Percentiles rank a stretch among this genome's conserved stretches.
phyloP scores from a whole-genome alignment of 768 basidiomycete species.

The Amanita molliuscula region DNA sequence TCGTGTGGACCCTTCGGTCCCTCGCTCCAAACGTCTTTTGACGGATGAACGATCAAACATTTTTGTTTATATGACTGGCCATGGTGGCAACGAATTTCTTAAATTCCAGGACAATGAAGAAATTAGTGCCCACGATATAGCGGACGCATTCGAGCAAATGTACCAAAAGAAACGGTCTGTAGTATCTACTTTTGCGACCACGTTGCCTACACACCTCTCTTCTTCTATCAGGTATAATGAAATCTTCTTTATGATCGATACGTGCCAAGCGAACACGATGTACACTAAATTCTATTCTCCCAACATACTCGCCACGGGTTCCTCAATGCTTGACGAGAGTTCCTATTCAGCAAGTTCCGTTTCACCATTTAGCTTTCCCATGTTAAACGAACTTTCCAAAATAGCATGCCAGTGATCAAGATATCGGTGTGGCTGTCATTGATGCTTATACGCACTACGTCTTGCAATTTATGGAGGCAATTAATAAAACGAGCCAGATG shows the following conservation, averaged over 20 bases:
- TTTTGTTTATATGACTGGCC: constrained; percentile 97
- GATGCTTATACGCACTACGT: constrained; percentile 92
- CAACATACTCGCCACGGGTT: constrained; percentile 86
- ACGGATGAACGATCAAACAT: constrained; percentile 88
- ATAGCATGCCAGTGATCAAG: constrained; percentile 87
- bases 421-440: constrained; percentile 93
- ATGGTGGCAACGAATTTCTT: constrained; percentile 96
- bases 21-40: constrained; percentile 85
- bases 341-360: constrained; percentile 73
- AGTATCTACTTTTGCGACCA: not conserved
- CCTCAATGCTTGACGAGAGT: constrained; percentile 74
- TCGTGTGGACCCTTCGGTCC: constrained; percentile 73
- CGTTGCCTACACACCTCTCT: not conserved
- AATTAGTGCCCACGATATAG: constrained; percentile 94
- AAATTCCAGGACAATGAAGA: constrained; percentile 99
- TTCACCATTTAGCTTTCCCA: not conserved
- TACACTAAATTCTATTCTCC: constrained; percentile 90
- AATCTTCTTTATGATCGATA: constrained; percentile 96
- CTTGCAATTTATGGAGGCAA: constrained; percentile 82
- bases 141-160: constrained; percentile 98
- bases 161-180: constrained; percentile 84
- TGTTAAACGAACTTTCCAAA: not conserved
- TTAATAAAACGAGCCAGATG: constrained; percentile 80
- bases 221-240: constrained; percentile 67
- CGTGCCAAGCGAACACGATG: constrained; percentile 96